A percentile compares a stretch with the other conserved stretches of the same genome.
phyloP scores from a whole-genome alignment of 2,329 filamentous ascomycete species.

The Emergomyces pasteurianus region DNA sequence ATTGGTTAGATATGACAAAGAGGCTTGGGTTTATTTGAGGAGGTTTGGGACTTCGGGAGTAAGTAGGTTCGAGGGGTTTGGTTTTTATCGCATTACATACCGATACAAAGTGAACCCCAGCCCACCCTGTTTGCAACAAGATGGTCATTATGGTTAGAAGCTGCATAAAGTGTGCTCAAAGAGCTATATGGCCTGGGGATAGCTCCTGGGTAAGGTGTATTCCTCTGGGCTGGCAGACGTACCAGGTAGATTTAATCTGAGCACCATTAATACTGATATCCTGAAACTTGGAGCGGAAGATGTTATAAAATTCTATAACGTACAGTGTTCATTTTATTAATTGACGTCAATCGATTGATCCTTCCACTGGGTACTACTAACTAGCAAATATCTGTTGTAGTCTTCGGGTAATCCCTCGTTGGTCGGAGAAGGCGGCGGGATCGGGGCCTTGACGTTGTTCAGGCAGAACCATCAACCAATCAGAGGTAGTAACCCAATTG shows the following conservation, averaged over 20 bases:
- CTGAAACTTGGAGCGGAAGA: background rate
- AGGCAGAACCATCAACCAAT: background rate
- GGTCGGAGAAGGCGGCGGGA: background rate
- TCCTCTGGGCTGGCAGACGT: conserved; percentile 18
- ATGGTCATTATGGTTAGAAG: conserved; percentile 10
- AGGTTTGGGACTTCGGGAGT: background rate
- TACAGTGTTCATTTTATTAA: conserved; percentile 41
- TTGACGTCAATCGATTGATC: background rate
- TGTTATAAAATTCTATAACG: conserved; percentile 10
- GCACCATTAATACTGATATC: background rate
- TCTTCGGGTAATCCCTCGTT: too few relatives aligned
- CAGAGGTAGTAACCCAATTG: too few relatives aligned
- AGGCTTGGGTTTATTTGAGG: background rate
- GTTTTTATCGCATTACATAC: conserved; percentile 38
- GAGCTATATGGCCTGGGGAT: background rate
- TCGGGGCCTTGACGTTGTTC: background rate
- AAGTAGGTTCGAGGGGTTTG: background rate
- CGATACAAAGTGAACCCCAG: conserved; percentile 79
- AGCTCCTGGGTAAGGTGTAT: background rate
- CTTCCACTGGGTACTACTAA: background rate
- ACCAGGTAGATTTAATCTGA: conserved; percentile 48
- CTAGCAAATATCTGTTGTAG: background rate
- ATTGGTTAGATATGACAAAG: background rate
- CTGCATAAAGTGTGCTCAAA: background rate
- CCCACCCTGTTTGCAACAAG: conserved; percentile 53